Conservation (phyloP, 2,329 filamentous ascomycete genomes). For the Meredithiella fracta region DNA sequence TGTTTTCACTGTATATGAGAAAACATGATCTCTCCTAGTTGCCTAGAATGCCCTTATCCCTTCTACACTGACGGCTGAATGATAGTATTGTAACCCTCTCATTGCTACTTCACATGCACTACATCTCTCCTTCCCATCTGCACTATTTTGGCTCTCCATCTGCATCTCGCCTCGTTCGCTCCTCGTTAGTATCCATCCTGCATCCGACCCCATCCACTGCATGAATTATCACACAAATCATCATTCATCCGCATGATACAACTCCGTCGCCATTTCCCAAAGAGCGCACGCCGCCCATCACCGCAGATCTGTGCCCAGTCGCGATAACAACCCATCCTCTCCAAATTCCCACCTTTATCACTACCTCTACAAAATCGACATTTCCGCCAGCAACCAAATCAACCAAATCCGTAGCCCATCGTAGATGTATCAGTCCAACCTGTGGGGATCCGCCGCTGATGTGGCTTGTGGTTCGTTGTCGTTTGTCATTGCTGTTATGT, state of each 20-base stretch:
- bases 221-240: background rate
- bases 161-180: background rate
- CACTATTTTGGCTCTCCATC: background rate
- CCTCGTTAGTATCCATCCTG: background rate
- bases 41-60: background rate
- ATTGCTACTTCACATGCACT: background rate
- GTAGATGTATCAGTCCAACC: background rate
- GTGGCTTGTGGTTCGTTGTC: background rate
- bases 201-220: background rate
- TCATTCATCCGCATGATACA: background rate
- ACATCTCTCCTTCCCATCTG: background rate
- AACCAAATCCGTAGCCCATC: background rate
- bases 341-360: background rate
- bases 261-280: background rate
- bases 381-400: background rate
- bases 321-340: background rate
- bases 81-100: background rate
- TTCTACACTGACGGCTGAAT: background rate
- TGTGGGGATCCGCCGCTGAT: background rate
- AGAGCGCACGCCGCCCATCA: background rate
- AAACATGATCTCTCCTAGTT: background rate
- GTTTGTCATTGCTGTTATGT: background rate
- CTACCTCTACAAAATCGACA: background rate
- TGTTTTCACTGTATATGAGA: no score
- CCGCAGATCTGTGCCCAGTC: background rate